Evolutionary conservation across 1,139 yeast species (phyloP).

Genomic region (Hemisphaericaspora xylofermentans): DNA sequence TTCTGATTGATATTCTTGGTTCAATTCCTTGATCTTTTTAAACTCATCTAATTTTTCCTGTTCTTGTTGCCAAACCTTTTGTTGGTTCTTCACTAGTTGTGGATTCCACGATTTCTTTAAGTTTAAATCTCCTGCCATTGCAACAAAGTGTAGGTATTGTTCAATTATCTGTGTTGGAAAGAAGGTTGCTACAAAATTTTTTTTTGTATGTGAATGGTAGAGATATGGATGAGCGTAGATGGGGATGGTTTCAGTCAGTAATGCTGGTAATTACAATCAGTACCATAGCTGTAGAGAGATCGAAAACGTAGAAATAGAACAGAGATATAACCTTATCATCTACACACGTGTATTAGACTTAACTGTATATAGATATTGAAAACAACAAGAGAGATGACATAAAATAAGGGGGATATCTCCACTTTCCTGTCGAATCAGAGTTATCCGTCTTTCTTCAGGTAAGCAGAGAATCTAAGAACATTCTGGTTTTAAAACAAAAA

Average conservation of each 20-base stretch:
- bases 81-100: constrained; percentile 78
- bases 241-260: too few species aligned
- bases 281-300: too few species aligned
- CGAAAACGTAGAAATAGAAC: too few species aligned
- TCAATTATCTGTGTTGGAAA: neutral
- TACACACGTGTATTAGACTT: neutral
- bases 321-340: neutral
- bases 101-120: constrained; percentile 97
- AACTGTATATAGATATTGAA: neutral
- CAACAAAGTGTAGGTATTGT: neutral
- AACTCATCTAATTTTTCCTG: constrained; percentile 75
- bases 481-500: neutral
- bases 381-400: neutral
- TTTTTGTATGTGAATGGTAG: neutral
- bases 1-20: constrained; percentile 64
- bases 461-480: neutral
- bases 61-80: constrained; percentile 81
- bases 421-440: neutral
- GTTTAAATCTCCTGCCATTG: constrained; percentile 80
- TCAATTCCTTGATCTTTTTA: constrained; percentile 61
- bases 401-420: neutral
- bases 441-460: neutral
- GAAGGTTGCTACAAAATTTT: too few species aligned
- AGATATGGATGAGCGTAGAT: too few species aligned
- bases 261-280: too few species aligned